Evolutionary conservation across 2,329 filamentous ascomycete genomes (phyloP).

Genomic region (Apiospora pterosperma): DNA sequence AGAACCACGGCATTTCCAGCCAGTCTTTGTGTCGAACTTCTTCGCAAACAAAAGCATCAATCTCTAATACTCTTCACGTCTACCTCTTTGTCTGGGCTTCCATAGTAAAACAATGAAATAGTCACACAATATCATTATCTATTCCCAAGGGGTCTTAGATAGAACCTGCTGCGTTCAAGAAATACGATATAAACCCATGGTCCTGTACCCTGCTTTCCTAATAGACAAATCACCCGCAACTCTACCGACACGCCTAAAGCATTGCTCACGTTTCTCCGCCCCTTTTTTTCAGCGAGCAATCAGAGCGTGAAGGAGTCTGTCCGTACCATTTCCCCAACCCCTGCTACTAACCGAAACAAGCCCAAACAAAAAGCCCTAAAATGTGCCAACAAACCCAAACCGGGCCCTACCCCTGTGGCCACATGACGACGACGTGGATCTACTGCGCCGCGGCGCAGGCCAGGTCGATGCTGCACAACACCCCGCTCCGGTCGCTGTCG

Average conservation of each 20-base stretch:
- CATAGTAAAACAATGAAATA: background rate
- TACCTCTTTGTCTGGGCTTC: background rate
- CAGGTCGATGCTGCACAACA: slow-evolving; percentile 10
- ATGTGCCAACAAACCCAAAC: slow-evolving; percentile 12
- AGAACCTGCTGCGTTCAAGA: background rate
- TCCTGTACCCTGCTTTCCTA: background rate
- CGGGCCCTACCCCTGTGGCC: slow-evolving; percentile 22
- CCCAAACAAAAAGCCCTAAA: background rate
- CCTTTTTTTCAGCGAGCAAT: background rate
- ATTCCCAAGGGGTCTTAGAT: background rate
- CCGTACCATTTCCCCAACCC: background rate
- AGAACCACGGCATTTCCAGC: background rate
- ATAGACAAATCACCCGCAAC: background rate
- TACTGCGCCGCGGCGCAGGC: slow-evolving; percentile 15
- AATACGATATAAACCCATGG: background rate
- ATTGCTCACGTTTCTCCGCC: background rate
- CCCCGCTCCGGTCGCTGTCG: background rate
- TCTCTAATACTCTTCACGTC: background rate
- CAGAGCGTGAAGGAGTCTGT: background rate
- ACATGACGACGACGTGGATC: slow-evolving; percentile 11
- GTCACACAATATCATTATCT: background rate
- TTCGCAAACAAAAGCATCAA: background rate
- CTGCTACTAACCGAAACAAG: background rate
- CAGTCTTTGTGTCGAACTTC: background rate
- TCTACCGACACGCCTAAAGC: background rate